Evolutionary conservation across 768 basidiomycete species (phyloP), one percentile per base, ranked within the genome.

Genomic region (Porphyrellus cyaneotinctus): DNA sequence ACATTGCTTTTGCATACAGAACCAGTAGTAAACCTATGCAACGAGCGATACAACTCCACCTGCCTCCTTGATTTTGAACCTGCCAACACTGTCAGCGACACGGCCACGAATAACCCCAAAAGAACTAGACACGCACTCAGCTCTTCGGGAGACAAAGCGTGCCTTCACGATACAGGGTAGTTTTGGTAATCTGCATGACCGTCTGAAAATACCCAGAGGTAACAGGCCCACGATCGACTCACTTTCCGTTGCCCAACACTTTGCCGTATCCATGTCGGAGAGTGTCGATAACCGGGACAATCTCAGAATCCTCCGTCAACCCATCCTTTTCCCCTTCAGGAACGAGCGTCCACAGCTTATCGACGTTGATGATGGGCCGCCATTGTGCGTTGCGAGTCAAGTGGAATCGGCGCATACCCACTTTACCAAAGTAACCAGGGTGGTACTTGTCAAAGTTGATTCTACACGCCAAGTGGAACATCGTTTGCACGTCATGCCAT

Each of bases 381-480:
- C 92, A 97, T 75, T 84, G 79, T 62, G 80, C 74, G 74, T 97
- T 97, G 74, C 86, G 87, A 51, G 90, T 93, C 58, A 93, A 75
- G 73, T 99, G 97, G 90, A 88, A 99, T 75, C 87, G 87, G 71
- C 97, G 86, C 95, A 99, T 99, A 91, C 97, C 97, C 72, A 95
- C 92, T 78, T 97, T 97, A 81, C 95, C 95, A 74, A 95, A 98
- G 92, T 97, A 97, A 90, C 95, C 95, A 73, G 94, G 94, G 78
- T 97, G 95, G 88, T 93, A 97, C 78, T 95, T 95, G 76, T 95
- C 94, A 70, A 95, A 91, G 80, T 97, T 97, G 69, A 88, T 95
- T 56, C 94, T 91, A 58, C 18, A 51, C 37, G 32, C 52, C 49
- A 43, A 26, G 46, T 47, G 13, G 38, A 23, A 30, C 10, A 13